phyloP scores from a whole-genome alignment of 345 rosid genomes.

The Hevea brasiliensis region DNA sequence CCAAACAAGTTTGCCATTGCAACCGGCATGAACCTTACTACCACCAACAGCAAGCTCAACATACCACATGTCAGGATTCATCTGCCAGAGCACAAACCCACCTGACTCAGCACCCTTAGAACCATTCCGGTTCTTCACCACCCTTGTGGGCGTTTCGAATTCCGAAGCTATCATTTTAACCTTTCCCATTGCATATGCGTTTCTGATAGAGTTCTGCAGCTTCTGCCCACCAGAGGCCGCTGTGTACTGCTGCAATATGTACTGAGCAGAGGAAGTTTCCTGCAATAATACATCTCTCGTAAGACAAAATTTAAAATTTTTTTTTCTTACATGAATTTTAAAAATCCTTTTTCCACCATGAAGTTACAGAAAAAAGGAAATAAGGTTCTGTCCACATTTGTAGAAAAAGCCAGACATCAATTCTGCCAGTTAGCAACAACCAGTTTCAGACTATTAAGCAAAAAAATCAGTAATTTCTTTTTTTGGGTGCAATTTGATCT shows the following conservation, averaged over 20 bases:
- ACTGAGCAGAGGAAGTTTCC: conserved; percentile 93
- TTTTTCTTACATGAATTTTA: not conserved
- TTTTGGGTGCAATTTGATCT: conserved; percentile 4
- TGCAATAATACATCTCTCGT: conserved; percentile 18
- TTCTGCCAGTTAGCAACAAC: conserved; percentile 14
- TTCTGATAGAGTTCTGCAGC: conserved; percentile 72
- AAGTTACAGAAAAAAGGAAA: conserved; percentile 13
- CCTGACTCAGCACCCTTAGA: conserved; percentile 64
- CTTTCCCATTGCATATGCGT: conserved; percentile 92
- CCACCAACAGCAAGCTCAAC: conserved; percentile 90
- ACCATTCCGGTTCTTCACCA: conserved; percentile 63
- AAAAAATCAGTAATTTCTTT: not conserved
- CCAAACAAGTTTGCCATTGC: conserved; percentile 92
- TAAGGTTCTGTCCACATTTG: conserved; percentile 6
- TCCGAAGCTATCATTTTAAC: conserved; percentile 75
- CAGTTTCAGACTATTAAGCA: not conserved
- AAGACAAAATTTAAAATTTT: not conserved
- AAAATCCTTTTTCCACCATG: not conserved
- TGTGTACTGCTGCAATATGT: conserved; percentile 84
- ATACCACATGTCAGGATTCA: conserved; percentile 97
- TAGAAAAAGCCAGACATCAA: not conserved
- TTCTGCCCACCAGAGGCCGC: conserved; percentile 91
- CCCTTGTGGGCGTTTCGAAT: conserved; percentile 67
- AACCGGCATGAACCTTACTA: conserved; percentile 84
- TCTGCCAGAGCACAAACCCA: conserved; percentile 94